A percentile compares a stretch with the other conserved stretches of the same genome.
Conservation (phyloP, 23 red algal species). For the Gracilaria vermiculophylla region DNA sequence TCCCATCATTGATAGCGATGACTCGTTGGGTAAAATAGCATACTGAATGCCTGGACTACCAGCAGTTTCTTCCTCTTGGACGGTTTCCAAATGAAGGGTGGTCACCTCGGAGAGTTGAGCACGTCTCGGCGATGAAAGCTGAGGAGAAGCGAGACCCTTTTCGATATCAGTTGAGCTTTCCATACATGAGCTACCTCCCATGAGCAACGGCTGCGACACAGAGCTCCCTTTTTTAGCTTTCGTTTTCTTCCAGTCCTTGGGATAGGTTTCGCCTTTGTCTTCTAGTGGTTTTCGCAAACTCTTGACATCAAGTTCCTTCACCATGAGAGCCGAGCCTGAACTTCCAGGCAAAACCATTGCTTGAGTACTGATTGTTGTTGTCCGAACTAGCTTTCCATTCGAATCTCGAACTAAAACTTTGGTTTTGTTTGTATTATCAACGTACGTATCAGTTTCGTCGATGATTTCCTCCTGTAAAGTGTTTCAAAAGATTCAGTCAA, state of each 20-base stretch:
- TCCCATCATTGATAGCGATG: constrained; percentile 35
- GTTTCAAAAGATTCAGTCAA: background rate
- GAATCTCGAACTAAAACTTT: constrained; percentile 59
- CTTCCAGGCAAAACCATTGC: background rate
- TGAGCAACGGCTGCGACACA: background rate
- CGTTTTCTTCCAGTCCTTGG: constrained; percentile 28
- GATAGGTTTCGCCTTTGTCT: background rate
- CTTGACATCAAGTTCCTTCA: constrained; percentile 69
- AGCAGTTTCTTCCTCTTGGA: background rate
- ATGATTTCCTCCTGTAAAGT: constrained; percentile 75
- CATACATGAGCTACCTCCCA: background rate
- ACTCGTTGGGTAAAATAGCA: constrained; percentile 32
- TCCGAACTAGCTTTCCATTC: constrained; percentile 56
- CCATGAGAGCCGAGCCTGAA: background rate
- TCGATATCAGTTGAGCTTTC: constrained; percentile 9
- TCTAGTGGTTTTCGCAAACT: constrained; percentile 32
- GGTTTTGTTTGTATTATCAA: constrained; percentile 69
- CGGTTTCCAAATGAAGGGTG: background rate
- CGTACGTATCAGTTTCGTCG: constrained; percentile 96
- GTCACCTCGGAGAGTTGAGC: background rate
- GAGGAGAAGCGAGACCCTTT: background rate
- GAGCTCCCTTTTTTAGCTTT: background rate
- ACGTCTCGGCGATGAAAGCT: background rate
- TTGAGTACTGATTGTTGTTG: constrained; percentile 6
- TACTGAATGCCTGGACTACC: constrained; percentile 19